Base-by-base conservation (phyloP, 23 red algal genomes). In the Rhodosorus marinus region DNA sequence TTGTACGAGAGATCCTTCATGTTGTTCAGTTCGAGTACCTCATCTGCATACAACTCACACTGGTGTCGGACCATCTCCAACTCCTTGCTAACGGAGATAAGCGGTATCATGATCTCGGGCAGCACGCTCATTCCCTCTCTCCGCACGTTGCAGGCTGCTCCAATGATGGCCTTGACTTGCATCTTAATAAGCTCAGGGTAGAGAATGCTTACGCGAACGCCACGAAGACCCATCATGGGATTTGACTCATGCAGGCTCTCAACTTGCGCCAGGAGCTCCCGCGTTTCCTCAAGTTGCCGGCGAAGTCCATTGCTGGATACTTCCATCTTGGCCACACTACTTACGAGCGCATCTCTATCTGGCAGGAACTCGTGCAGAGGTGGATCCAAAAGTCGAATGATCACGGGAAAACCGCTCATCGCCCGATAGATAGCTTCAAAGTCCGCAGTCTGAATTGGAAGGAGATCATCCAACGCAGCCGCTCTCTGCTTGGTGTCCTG, bases 331-430 rank as follows among this genome's bases (percentile, higher is more conserved):
- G 67, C 51, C 20, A 73, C 52, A 23, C 40, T 58, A 24, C 63
- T 17, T 47, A 73, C 55, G 33, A 62, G 56, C 29, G 51, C 52
- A 38, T 57, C 67, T 29, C 34, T 51, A 35, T 73, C 56, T 2
- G 67, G 67, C 2, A 73, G 27, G 53, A 73, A 73, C 32, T 73
- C 67, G 48, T 73, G 67, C 29, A 73, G 52, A 29, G 67, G 67
- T 4, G 67, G 67, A 23, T 73, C 67, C 21, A 73, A 20, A 6
- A 73, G 35, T 2, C 67, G 67, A 45, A 73, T 59, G 25, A 58
- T 73, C 1, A 73, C 67, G 8, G 67, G 67, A 29, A 38, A 47
- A 19, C 67, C 67, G 30, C 54, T 34, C 51, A 73, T 59, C 20
- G 63, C 63, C 8, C 54, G 51, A 33, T 62, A 73, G 6, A 73